Evolutionary conservation across 208 protist species (phyloP).

Genomic region (Endotrypanum monterogeii): DNA sequence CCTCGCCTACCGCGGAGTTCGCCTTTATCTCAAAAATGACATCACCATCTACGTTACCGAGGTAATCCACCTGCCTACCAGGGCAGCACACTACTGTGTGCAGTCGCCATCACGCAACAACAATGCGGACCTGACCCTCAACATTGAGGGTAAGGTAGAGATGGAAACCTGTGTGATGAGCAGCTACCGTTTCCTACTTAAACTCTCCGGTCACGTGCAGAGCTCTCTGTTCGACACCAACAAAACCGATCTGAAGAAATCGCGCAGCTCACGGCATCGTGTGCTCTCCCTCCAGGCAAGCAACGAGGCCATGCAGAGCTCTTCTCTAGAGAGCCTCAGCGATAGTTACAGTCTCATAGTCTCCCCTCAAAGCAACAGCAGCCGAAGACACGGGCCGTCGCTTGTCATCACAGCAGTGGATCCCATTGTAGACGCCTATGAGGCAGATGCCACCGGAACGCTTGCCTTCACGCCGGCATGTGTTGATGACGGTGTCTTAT

Average conservation of each 20-base stretch:
- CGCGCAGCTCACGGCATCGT: conserved; percentile 23
- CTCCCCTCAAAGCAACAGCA: conserved; percentile 17
- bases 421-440: conserved; percentile 30
- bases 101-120: not conserved
- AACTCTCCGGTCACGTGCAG: conserved; percentile 55
- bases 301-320: not conserved
- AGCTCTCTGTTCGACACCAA: conserved; percentile 19
- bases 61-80: conserved; percentile 64
- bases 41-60: conserved; percentile 80
- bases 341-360: conserved; percentile 20
- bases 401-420: conserved; percentile 27
- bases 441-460: conserved; percentile 26
- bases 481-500: conserved; percentile 26
- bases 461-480: conserved; percentile 33
- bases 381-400: conserved; percentile 15
- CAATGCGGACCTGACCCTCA: conserved; percentile 2
- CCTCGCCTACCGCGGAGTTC: conserved; percentile 48
- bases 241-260: conserved; percentile 11
- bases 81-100: conserved; percentile 10
- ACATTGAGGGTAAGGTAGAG: conserved; percentile 59
- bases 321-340: conserved; percentile 1
- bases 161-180: conserved; percentile 75
- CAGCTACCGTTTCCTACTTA: conserved; percentile 79
- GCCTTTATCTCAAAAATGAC: conserved; percentile 65
- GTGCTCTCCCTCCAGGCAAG: conserved; percentile 32